Percentiles rank a stretch among this genome's conserved stretches.
Evolutionary conservation across 148 eudicot genomes (phyloP).

Genomic region (Oxyria digyna): DNA sequence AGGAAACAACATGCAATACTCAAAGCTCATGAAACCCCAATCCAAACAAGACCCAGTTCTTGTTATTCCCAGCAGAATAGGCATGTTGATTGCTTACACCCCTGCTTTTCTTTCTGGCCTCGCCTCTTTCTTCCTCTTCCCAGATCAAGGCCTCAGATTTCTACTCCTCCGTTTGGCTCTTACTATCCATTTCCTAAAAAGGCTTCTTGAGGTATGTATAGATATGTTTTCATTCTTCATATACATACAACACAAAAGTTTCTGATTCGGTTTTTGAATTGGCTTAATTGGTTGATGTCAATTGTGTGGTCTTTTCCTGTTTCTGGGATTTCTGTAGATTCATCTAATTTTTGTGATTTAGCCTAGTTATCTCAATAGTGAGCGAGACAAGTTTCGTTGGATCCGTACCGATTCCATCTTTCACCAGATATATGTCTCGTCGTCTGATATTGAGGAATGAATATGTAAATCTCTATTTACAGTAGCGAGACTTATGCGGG

Average conservation of each 20-base stretch:
- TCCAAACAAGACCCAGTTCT: neutral
- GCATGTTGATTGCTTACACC: slow-evolving; percentile 28
- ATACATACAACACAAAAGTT: too few species aligned
- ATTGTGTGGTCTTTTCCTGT: too few species aligned
- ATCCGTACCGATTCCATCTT: too few species aligned
- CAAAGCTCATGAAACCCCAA: slow-evolving; percentile 18
- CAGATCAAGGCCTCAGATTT: slow-evolving; percentile 27
- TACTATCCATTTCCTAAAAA: slow-evolving; percentile 33
- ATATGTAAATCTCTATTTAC: too few species aligned
- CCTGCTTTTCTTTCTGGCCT: slow-evolving; percentile 30
- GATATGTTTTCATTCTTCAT: too few species aligned
- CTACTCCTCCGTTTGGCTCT: slow-evolving; percentile 26
- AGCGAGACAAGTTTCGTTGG: too few species aligned
- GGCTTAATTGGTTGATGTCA: neutral
- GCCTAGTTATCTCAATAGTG: too few species aligned
- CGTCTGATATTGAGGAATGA: too few species aligned
- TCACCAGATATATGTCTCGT: too few species aligned
- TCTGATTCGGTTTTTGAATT: neutral
- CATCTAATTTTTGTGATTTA: too few species aligned
- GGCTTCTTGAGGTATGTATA: slow-evolving; percentile 46
- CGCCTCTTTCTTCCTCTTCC: slow-evolving; percentile 20
- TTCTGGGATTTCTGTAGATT: too few species aligned
- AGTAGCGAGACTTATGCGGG: too few species aligned
- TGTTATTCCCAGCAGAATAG: slow-evolving; percentile 21
- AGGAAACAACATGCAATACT: slow-evolving; percentile 31